These are phyloP conservation scores for Pseudisothecium myosuroides DNA, from an alignment of 225 moss, liverwort and hornwort species.

Conservation along the genomic window DNA sequence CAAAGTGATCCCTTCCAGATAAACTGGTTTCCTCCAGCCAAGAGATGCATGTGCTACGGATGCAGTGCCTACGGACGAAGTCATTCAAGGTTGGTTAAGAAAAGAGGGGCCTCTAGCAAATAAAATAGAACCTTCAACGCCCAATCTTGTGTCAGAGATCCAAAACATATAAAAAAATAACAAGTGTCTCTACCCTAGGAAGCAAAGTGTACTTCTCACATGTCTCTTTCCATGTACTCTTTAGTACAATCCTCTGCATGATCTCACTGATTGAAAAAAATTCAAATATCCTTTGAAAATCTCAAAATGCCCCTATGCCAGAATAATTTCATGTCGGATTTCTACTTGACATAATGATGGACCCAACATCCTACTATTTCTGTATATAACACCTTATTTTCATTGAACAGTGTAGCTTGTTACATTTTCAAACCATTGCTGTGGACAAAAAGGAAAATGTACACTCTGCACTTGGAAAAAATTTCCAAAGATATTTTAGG, in stretches of 20 bases:
- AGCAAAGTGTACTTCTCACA: neutral
- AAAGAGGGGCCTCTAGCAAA: neutral
- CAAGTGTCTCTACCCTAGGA: neutral
- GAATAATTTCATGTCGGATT: neutral
- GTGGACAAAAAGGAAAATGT: neutral
- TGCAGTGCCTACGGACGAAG: conserved; percentile 43
- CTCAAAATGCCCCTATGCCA: neutral
- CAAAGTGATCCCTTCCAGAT: conserved; percentile 60
- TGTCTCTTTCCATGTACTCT: neutral
- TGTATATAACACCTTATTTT: neutral
- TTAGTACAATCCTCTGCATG: neutral
- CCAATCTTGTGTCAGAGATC: neutral
- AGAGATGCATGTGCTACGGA: conserved; percentile 47
- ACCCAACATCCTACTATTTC: neutral
- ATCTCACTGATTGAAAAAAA: neutral
- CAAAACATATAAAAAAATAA: neutral
- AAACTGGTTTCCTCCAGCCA: conserved; percentile 76
- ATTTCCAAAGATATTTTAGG: neutral
- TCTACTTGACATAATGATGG: neutral
- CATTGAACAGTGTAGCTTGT: neutral
- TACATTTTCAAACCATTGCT: neutral
- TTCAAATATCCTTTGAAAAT: neutral
- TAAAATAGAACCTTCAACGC: neutral
- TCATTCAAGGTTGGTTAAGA: neutral
- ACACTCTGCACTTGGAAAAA: neutral